Evolutionary conservation across 768 basidiomycete genomes (phyloP), one percentile per base, ranked within the genome.

Genomic region (Boletus tomentosulus): DNA sequence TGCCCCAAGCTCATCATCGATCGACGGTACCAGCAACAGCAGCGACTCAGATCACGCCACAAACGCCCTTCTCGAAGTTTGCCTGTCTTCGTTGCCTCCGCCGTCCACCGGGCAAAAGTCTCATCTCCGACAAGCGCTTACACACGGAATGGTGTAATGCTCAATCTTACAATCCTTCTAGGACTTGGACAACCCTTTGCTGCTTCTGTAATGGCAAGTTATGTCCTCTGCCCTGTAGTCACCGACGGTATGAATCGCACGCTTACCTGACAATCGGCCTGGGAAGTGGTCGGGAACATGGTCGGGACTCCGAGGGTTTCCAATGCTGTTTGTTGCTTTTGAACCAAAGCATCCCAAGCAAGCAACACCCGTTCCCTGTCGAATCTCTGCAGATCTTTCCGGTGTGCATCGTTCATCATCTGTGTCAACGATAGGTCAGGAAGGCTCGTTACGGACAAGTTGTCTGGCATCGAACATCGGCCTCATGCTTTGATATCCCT

Each of bases 281-380:
- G 61, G 42, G 76, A 74, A 42, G 62, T 68, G 3, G 86, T 83
- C 12, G 74, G 68, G 63, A 80, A 87, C 86, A 93, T 91, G 3
- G 81, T 76, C 15, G 91, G 91, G 13, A 92, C 79, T 38, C 77
- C 73, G 43, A 85, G 71, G 30, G 74, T 66, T 58, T 83, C 81
- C 46, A 93, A 73, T 15, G 79, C 71, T 0, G 72, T 64, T 68
- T 93, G 90, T 66, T 93, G 91, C 60, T 80, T 82, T 47, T 79
- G 71, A 19, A 85, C 67, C n/a, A 92, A 75, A 19, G 79, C 80
- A 62, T 89, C 89, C 88, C 89, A 93, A 9, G 87, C 86, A 3
- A 82, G 75, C 6, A 92, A 67, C 10, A 76, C 85, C 35, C 85
- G 77, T 48, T 89, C 83, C n/a, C 61, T 61, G 63, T 92, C 90